Evolutionary conservation across 345 rosid species (phyloP), one percentile per base, ranked within the genome.

Genomic region (Camelina laxa): DNA sequence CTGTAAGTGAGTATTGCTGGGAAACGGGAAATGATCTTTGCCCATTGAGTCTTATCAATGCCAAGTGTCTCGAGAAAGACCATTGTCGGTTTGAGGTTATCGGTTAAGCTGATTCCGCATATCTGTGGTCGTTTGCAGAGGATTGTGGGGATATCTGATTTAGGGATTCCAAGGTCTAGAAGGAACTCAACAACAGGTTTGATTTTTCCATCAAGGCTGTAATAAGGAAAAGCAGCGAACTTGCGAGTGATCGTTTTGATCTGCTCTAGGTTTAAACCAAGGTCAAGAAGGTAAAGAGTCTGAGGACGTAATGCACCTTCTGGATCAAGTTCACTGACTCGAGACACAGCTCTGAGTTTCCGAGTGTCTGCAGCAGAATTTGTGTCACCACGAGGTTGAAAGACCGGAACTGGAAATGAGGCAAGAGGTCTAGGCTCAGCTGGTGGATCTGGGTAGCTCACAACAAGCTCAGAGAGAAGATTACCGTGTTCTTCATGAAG

Each of bases 171-270:
- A 12, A 91, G 93, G 77, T 85, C 82, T 45, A 93, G 82, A 65
- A 93, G 92, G 69, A 93, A 93, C 58, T 93, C 91, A 1, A 93
- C 92, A n/a, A 85, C 76, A 0, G 97, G 98, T 83, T 86, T 93
- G 81, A 93, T 88, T 74, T 93, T 91, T 4, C 92, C 86, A 27
- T 91, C 97, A 48, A 93, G 79, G 74, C 91, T 93, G 84, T 89
- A 89, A 73, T 89, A 85, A 38, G 96, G 90, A 76, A 93, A 93
- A 17, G 96, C 85, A 13, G 98, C 90, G 65, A 89, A 93, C 69
- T 80, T 86, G 14, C 83, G 82, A 0, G 96, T 87, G 41, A 91
- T 93, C 19, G 82, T 82, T 79, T 91, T 91, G 79, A 91, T 91
- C 81, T 87, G 87, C 69, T 93, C 97, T 12, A 91, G 84, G 76